phyloP scores from a whole-genome alignment of 2,329 filamentous ascomycete genomes.

The Aspergillus brasiliensis region DNA sequence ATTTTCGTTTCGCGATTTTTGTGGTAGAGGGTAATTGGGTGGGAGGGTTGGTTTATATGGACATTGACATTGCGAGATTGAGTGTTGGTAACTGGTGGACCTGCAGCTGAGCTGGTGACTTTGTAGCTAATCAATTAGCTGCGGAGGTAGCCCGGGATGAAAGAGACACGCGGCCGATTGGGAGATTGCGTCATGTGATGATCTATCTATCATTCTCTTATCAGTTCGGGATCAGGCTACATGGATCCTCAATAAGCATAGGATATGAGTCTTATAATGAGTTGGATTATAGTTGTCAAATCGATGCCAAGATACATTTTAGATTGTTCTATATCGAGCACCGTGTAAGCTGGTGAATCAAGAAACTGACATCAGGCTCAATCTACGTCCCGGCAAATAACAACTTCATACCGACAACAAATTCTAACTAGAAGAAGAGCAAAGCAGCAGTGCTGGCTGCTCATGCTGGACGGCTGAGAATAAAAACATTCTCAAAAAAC shows the following conservation, averaged over 20 bases:
- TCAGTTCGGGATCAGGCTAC: neutral
- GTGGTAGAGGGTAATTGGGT: neutral
- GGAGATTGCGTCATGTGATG: slow-evolving; percentile 2
- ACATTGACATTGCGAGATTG: neutral
- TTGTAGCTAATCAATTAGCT: too few relatives aligned
- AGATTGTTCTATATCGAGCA: neutral
- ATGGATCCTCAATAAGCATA: too few relatives aligned
- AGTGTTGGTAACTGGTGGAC: too few relatives aligned
- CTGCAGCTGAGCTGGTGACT: neutral
- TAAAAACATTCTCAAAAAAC: neutral
- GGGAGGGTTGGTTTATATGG: neutral
- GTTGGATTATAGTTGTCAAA: too few relatives aligned
- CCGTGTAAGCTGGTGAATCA: neutral
- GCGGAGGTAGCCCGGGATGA: neutral
- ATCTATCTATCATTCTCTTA: neutral
- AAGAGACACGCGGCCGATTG: slow-evolving; percentile 2
- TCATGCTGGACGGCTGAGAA: neutral
- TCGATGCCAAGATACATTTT: neutral
- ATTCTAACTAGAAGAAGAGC: slow-evolving; percentile 7
- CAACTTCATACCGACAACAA: neutral
- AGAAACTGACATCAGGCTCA: neutral
- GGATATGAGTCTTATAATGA: neutral
- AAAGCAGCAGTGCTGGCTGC: neutral
- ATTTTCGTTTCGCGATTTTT: neutral
- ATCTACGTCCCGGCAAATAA: neutral